Percentiles rank a stretch among this genome's conserved stretches.
phyloP scores from a whole-genome alignment of 768 basidiomycete genomes.

The Kwoniella sp. region DNA sequence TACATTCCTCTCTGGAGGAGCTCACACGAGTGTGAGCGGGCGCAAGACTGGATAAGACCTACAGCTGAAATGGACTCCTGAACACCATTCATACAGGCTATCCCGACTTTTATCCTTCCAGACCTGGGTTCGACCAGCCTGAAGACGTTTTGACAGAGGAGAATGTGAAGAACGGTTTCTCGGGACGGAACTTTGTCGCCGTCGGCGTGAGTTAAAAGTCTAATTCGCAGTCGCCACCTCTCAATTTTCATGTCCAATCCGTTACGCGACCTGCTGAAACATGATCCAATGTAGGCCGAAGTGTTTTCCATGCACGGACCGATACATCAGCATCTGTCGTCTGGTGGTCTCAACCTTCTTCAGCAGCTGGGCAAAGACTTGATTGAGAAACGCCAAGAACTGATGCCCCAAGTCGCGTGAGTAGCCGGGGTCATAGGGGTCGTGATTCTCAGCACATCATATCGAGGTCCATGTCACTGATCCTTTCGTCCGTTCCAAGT shows the following conservation, averaged over 20 bases:
- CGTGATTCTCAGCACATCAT: too few species aligned
- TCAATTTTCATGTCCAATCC: too few species aligned
- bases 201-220: slow-evolving; percentile 25
- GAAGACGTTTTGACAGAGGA: slow-evolving; percentile 54
- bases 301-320: slow-evolving; percentile 53
- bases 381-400: slow-evolving; percentile 43
- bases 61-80: too few species aligned
- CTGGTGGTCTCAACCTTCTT: slow-evolving; percentile 42
- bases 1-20: background rate
- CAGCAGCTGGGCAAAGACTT: slow-evolving; percentile 40
- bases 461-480: slow-evolving; percentile 1
- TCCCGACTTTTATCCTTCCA: slow-evolving; percentile 53
- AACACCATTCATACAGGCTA: slow-evolving; percentile 34
- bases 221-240: too few species aligned
- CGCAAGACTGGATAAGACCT: too few species aligned
- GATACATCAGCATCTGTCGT: slow-evolving; percentile 39
- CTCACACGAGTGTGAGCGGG: too few species aligned
- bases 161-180: slow-evolving; percentile 53
- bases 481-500: slow-evolving; percentile 17
- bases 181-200: slow-evolving; percentile 39
- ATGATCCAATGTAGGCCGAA: slow-evolving; percentile 31
- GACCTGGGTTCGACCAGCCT: slow-evolving; percentile 52
- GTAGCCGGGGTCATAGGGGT: slow-evolving; percentile 16
- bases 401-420: slow-evolving; percentile 46
- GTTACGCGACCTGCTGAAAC: background rate